Evolutionary conservation across 441 rosid genomes (phyloP).

Genomic region (Viola pubescens): DNA sequence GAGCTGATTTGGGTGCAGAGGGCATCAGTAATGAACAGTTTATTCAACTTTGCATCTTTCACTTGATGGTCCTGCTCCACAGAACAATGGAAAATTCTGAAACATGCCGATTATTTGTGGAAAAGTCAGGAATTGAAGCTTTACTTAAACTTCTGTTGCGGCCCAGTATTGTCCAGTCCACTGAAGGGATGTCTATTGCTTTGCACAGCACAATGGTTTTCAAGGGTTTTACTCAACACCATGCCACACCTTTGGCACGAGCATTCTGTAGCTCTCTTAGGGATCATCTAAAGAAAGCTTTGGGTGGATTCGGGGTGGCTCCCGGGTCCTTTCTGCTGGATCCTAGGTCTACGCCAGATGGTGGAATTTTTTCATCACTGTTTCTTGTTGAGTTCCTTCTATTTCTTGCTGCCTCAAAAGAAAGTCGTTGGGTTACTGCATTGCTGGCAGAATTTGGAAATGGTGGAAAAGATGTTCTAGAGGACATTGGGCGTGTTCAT

Average conservation of each 20-base stretch:
- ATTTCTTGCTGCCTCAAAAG: slow-evolving; percentile 94
- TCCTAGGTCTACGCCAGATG: slow-evolving; percentile 47
- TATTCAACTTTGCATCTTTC: slow-evolving; percentile 81
- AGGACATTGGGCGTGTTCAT: slow-evolving; percentile 75
- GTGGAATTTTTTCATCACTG: slow-evolving; percentile 68
- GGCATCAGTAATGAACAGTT: slow-evolving; percentile 76
- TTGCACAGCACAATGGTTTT: slow-evolving; percentile 98
- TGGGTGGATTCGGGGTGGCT: slow-evolving; percentile 43
- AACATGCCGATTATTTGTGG: slow-evolving; percentile 91
- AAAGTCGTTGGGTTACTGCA: slow-evolving; percentile 95
- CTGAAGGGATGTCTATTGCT: slow-evolving; percentile 96
- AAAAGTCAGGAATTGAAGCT: slow-evolving; percentile 94
- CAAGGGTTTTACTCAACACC: slow-evolving; percentile 95
- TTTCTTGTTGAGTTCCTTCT: slow-evolving; percentile 91
- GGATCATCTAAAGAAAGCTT: slow-evolving; percentile 67
- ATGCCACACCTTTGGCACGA: slow-evolving; percentile 83
- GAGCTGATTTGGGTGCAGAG: slow-evolving; percentile 38
- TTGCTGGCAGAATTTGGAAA: slow-evolving; percentile 82
- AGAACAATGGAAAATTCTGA: slow-evolving; percentile 95
- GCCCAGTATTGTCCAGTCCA: slow-evolving; percentile 84
- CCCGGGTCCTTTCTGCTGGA: slow-evolving; percentile 77
- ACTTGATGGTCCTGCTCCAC: slow-evolving; percentile 91
- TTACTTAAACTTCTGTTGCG: slow-evolving; percentile 77
- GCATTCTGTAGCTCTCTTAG: slow-evolving; percentile 84
- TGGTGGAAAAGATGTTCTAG: slow-evolving; percentile 82